Evolutionary conservation across 345 rosid species (phyloP).

Genomic region (Ceriops zippeliana): DNA sequence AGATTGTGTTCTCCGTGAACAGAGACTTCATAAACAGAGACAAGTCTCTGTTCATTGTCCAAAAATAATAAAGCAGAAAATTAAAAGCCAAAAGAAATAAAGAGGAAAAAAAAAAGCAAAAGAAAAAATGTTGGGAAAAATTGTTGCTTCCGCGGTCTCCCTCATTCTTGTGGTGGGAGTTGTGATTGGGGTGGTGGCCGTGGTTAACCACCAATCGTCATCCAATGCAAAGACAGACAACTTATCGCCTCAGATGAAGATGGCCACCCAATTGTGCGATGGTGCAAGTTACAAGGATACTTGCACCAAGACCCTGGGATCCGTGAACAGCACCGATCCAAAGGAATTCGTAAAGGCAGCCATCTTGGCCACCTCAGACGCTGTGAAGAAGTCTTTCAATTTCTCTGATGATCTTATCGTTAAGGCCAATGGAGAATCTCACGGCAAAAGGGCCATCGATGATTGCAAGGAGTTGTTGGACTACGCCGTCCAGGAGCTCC

Average conservation of each 20-base stretch:
- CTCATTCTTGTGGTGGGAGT: slow-evolving; percentile 19
- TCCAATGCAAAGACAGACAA: neutral
- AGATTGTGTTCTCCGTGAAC: too few species aligned
- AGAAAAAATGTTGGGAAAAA: slow-evolving; percentile 11
- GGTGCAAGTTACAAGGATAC: slow-evolving; percentile 9
- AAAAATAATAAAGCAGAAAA: too few species aligned
- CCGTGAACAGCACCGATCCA: slow-evolving; percentile 15
- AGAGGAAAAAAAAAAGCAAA: neutral
- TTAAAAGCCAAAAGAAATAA: neutral
- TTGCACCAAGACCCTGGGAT: slow-evolving; percentile 6
- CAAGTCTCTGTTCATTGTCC: too few species aligned
- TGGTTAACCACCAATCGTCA: slow-evolving; percentile 3
- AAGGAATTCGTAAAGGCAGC: slow-evolving; percentile 14
- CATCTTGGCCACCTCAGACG: slow-evolving; percentile 1
- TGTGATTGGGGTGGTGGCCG: slow-evolving; percentile 16
- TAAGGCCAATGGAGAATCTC: neutral
- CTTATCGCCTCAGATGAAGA: neutral
- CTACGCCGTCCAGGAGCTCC: slow-evolving; percentile 14
- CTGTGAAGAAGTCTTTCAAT: slow-evolving; percentile 8
- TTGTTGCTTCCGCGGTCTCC: slow-evolving; percentile 12
- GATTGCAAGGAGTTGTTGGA: slow-evolving; percentile 15
- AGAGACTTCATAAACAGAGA: too few species aligned
- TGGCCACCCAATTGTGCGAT: slow-evolving; percentile 2
- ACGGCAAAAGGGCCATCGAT: slow-evolving; percentile 11
- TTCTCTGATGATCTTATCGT: neutral